Percentiles rank a stretch among this genome's conserved stretches.
Evolutionary conservation across 2,329 filamentous ascomycete genomes (phyloP).

Genomic region (Penicillium griseofulvum): DNA sequence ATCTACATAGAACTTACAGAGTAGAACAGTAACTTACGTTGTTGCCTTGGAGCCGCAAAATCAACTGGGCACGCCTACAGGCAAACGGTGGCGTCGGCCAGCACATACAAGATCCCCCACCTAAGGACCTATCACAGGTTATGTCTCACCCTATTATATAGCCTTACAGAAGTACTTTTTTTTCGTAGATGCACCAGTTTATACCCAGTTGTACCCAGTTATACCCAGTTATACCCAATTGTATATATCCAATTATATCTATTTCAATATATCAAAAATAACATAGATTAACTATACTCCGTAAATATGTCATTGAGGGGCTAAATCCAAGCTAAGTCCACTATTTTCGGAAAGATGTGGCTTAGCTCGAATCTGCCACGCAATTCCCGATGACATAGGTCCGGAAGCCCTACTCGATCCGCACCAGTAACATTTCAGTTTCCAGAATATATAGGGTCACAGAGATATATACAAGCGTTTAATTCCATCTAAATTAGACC

Average conservation of each 20-base stretch:
- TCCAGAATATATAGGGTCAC: too few species aligned
- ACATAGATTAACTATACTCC: neutral
- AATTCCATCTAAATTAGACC: neutral
- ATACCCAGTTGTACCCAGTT: too few species aligned
- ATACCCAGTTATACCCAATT: too few species aligned
- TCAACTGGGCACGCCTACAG: neutral
- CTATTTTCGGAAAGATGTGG: constrained; percentile 3
- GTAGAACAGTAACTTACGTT: neutral
- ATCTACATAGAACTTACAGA: too few species aligned
- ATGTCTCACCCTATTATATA: neutral
- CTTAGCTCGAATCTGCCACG: constrained; percentile 1
- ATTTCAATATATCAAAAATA: neutral
- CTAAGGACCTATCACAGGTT: neutral
- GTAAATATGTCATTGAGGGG: constrained; percentile 2
- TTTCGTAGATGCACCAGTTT: too few species aligned
- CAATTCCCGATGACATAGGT: constrained; percentile 2
- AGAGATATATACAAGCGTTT: neutral
- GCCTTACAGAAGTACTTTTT: neutral
- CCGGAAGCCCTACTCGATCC: neutral
- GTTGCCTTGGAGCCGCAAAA: constrained; percentile 22
- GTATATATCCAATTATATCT: neutral
- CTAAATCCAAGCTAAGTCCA: neutral
- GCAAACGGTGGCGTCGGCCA: constrained; percentile 11
- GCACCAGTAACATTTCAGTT: neutral
- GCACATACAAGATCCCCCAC: neutral